Evolutionary conservation across 2,329 filamentous ascomycete genomes (phyloP).

Genomic region (Scedosporium boydii): DNA sequence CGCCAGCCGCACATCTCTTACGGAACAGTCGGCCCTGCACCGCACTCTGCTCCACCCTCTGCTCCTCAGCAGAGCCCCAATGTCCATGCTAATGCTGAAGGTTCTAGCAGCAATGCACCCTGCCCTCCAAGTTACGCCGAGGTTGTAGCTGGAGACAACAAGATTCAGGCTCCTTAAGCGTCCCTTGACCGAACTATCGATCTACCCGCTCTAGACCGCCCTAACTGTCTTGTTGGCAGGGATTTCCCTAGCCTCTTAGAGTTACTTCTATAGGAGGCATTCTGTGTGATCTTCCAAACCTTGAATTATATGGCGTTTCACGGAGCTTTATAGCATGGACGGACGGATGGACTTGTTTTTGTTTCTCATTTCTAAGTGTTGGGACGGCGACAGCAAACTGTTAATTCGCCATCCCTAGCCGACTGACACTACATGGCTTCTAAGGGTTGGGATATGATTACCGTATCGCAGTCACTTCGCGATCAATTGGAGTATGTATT

Average conservation of each 20-base stretch:
- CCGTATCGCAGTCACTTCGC: neutral
- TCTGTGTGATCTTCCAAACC: neutral
- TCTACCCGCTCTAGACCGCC: too few relatives aligned
- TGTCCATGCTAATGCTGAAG: constrained; percentile 23
- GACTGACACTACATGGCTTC: too few relatives aligned
- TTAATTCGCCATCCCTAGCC: too few relatives aligned
- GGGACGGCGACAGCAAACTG: neutral
- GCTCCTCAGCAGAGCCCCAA: constrained; percentile 21
- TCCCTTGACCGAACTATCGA: too few relatives aligned
- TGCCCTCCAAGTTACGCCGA: constrained; percentile 79
- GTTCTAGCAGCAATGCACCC: neutral
- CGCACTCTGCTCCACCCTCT: constrained; percentile 15
- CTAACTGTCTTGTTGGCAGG: too few relatives aligned
- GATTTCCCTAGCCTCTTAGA: neutral
- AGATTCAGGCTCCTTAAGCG: constrained; percentile 53
- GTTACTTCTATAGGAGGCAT: neutral
- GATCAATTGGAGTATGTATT: neutral
- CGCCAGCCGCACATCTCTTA: constrained; percentile 31
- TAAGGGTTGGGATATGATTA: neutral
- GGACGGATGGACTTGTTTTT: neutral
- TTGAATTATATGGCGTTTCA: neutral
- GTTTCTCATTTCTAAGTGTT: neutral
- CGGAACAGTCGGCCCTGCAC: constrained; percentile 27
- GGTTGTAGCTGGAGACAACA: constrained; percentile 81
- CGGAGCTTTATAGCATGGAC: neutral